Conservation (phyloP, 1,284 basidiomycete genomes). For the Limonomyces culmigenus region DNA sequence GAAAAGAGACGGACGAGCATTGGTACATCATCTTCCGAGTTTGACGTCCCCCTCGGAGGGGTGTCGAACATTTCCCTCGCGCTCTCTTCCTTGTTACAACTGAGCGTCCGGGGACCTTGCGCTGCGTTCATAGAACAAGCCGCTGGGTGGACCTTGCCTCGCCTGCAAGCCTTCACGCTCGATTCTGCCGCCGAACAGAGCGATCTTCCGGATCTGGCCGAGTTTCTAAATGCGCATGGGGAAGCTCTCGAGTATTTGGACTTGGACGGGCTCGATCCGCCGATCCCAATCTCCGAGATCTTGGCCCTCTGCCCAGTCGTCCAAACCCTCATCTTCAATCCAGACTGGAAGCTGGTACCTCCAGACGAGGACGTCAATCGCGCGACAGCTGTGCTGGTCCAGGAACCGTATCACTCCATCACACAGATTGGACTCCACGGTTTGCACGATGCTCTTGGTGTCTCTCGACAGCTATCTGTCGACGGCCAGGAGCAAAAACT, state of each 20-base stretch:
- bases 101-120: conserved; percentile 38
- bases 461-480: conserved; percentile 26
- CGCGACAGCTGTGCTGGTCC: conserved; percentile 21
- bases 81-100: conserved; percentile 37
- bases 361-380: conserved; percentile 11
- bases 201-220: conserved; percentile 38
- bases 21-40: background rate
- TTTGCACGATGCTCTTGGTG: conserved; percentile 48
- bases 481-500: conserved; percentile 21
- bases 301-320: conserved; percentile 47
- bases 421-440: conserved; percentile 52
- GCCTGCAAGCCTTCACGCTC: conserved; percentile 34
- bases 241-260: conserved; percentile 39
- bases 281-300: conserved; percentile 34
- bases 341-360: conserved; percentile 38
- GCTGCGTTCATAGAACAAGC: conserved; percentile 53
- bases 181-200: conserved; percentile 25
- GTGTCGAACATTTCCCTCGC: conserved; percentile 38
- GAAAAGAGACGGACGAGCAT: conserved; percentile 2
- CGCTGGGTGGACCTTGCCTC: conserved; percentile 42
- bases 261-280: conserved; percentile 31
- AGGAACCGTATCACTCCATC: conserved; percentile 37
- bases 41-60: conserved; percentile 30
- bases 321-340: conserved; percentile 47
- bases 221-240: conserved; percentile 43